A percentile compares a stretch with the other conserved stretches of the same genome.
Evolutionary conservation across 2,329 filamentous ascomycete species (phyloP).

Genomic region (Lecanosticta acicola): DNA sequence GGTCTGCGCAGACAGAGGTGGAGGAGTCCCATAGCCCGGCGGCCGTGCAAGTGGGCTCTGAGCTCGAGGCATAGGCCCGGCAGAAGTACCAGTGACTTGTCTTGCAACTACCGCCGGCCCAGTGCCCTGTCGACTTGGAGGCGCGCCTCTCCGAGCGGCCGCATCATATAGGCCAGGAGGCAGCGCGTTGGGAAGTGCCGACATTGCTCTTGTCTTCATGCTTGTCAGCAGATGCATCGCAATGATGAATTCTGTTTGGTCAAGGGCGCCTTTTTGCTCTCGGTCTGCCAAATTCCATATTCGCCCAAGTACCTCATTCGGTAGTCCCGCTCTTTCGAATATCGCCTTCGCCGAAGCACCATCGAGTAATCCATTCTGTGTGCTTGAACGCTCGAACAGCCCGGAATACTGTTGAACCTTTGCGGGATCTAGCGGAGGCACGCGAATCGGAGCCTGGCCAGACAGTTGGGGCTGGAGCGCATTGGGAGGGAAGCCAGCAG

Average conservation of each 20-base stretch:
- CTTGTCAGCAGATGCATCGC: conserved; percentile 96
- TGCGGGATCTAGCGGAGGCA: conserved; percentile 80
- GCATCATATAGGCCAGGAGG: conserved; percentile 87
- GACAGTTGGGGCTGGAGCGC: conserved; percentile 30
- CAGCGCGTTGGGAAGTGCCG: conserved; percentile 70
- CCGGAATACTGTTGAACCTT: conserved; percentile 83
- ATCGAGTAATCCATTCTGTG: conserved; percentile 69
- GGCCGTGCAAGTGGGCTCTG: conserved; percentile 54
- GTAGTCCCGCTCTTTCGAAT: conserved; percentile 85
- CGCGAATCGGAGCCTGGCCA: conserved; percentile 62
- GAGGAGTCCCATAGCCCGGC: conserved; percentile 41
- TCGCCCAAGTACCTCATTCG: conserved; percentile 83
- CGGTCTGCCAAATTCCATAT: conserved; percentile 96
- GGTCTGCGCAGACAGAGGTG: conserved; percentile 47
- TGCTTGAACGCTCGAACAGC: conserved; percentile 85
- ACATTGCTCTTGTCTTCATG: conserved; percentile 76
- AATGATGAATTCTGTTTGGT: conserved; percentile 89
- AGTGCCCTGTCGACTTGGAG: conserved; percentile 29
- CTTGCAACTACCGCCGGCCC: conserved; percentile 60
- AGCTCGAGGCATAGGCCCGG: conserved; percentile 48
- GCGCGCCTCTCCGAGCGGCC: conserved; percentile 62
- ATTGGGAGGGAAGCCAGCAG: conserved; percentile 20
- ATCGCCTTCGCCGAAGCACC: conserved; percentile 75
- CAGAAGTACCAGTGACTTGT: conserved; percentile 64
- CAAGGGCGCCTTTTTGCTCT: conserved; percentile 81